Conservation (phyloP, 116 monocot species). For the Phalaenopsis hybrid region DNA sequence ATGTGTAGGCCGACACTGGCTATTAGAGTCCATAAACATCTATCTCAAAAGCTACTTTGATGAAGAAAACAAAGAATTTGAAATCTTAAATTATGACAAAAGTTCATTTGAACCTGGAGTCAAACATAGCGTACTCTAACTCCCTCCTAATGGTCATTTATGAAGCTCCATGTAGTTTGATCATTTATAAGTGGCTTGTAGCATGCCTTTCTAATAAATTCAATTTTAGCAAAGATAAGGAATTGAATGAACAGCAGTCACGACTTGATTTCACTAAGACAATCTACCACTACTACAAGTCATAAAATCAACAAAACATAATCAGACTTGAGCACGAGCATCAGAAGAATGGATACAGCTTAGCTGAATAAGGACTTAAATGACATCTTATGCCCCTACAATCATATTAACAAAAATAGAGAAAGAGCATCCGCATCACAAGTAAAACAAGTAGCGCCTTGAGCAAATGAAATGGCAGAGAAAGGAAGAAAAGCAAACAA, state of each 20-base stretch:
- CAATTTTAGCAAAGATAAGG: too few species aligned
- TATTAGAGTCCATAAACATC: neutral
- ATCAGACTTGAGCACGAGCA: neutral
- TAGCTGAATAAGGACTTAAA: neutral
- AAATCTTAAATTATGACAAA: too few species aligned
- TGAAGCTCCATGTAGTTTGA: too few species aligned
- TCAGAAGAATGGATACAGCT: neutral
- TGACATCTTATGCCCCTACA: neutral
- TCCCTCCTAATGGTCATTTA: too few species aligned
- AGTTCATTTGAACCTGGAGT: too few species aligned
- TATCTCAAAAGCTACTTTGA: neutral
- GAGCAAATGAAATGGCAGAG: neutral
- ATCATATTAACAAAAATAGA: neutral
- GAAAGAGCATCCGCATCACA: neutral
- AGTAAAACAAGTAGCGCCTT: neutral
- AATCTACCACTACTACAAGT: neutral
- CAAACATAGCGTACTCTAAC: too few species aligned
- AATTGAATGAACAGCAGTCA: neutral
- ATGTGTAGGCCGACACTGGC: neutral
- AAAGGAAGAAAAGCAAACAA: neutral
- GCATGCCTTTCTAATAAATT: too few species aligned
- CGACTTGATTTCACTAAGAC: neutral
- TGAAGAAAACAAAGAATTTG: neutral
- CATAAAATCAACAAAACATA: neutral
- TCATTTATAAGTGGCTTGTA: too few species aligned